Base-by-base conservation (phyloP, 2,329 filamentous ascomycete genomes). In the Didymella exigua region DNA sequence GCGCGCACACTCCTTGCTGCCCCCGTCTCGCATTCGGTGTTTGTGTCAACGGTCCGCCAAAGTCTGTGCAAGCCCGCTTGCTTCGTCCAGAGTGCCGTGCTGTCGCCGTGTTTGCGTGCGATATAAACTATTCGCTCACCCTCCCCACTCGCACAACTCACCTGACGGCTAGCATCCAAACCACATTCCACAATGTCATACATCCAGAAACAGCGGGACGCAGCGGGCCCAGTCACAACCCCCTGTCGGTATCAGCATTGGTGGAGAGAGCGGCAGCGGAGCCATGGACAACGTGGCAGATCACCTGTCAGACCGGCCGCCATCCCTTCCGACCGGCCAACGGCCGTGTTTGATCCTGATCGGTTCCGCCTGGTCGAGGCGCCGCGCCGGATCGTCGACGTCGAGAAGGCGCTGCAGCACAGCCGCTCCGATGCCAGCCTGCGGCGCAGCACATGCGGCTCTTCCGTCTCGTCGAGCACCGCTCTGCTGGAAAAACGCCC, bases 1-100 rank as follows among this genome's bases (percentile, higher is more conserved):
- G 58, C 53, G 56, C 51, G 46, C 37, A 40, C 53, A 49, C 58
- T 65, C 62, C 62, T 63, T 65, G 56, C 60, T 60, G 60, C 41
- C n/a, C n/a, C 38, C 54, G 48, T 48, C 42, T 45, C 45, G 54
- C 31, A 52, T 43, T 53, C 51, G 54, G 49, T 52, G 46, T 36
- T 36, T 58, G 60, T 61, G 43, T 49, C 44, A 62, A 51, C 29
- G 41, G 41, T 53, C 36, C 44, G 31, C 37, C 58, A 6, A n/a
- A 30, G 21, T 49, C 49, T 52, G 54, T 50, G 49, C 37, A 48
- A 45, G 33, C 29, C 43, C 48, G 38, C 36, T 54, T 49, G 50
- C 5, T 52, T 49, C 38, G 45, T 55, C 34, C 47, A 33, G 33
- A 41, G 34, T 56, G 46, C 48, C 49, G 45, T 48, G 23, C 38